Evolutionary conservation across 2,329 filamentous ascomycete genomes (phyloP).

Genomic region (Diaporthe helianthi): DNA sequence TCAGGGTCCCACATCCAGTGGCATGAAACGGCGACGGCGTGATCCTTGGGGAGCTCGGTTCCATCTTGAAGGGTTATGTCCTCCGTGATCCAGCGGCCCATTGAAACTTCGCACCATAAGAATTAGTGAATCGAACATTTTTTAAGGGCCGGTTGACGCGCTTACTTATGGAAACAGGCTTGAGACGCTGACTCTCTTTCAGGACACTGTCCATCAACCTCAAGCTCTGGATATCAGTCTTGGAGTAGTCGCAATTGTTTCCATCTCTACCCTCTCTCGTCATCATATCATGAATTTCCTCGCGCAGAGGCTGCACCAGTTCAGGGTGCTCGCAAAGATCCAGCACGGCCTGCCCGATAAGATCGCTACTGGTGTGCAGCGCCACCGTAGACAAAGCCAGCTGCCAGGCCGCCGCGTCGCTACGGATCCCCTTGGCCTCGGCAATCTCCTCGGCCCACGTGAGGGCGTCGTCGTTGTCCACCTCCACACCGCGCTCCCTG

Average conservation of each 20-base stretch:
- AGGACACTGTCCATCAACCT: neutral
- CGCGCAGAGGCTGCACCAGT: neutral
- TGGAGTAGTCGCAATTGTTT: neutral
- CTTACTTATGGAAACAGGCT: neutral
- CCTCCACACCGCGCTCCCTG: neutral
- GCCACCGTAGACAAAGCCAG: neutral
- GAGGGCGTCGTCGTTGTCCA: neutral
- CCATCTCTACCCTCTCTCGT: neutral
- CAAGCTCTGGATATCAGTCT: neutral
- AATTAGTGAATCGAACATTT: too few relatives aligned
- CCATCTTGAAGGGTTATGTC: neutral
- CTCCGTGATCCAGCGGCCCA: neutral
- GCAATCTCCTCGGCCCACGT: neutral
- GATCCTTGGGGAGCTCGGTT: neutral
- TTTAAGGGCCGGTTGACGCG: neutral
- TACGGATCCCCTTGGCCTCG: neutral
- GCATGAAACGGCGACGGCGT: neutral
- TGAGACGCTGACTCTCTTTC: neutral
- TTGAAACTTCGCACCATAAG: neutral
- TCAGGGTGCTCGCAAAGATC: neutral
- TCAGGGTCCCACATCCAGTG: neutral
- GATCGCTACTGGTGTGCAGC: neutral
- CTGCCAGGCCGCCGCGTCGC: neutral
- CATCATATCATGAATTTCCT: neutral
- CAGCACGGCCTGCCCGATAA: neutral